These are phyloP conservation scores for Phytophthora pini DNA, from an alignment of 352 stramenopile genomes.

Conservation along the genomic window DNA sequence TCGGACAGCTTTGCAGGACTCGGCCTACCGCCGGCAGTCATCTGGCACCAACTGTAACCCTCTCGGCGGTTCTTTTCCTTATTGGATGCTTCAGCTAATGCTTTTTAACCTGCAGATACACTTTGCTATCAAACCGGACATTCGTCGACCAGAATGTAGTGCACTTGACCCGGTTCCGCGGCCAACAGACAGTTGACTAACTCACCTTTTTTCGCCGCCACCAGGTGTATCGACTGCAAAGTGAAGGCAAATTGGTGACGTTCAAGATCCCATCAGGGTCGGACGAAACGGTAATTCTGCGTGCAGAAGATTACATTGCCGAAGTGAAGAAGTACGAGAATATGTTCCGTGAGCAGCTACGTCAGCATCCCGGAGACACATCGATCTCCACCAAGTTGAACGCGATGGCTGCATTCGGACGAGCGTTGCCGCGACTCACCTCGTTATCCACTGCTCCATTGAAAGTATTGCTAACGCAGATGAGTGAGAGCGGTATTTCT, in stretches of 20 bases:
- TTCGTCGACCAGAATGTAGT: slow-evolving; percentile 69
- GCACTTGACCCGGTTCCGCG: not conserved
- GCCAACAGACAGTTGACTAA: not conserved
- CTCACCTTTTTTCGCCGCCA: slow-evolving; percentile 7
- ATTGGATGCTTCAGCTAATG: not conserved
- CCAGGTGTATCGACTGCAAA: slow-evolving; percentile 57
- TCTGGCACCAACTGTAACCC: slow-evolving; percentile 69
- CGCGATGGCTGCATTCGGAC: slow-evolving; percentile 44
- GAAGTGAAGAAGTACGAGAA: slow-evolving; percentile 48
- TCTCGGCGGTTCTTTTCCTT: not conserved
- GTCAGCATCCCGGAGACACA: slow-evolving; percentile 25
- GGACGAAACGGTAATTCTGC: slow-evolving; percentile 49
- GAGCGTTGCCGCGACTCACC: slow-evolving; percentile 37
- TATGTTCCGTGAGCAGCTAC: slow-evolving; percentile 37
- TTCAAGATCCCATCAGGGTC: slow-evolving; percentile 55
- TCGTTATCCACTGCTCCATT: slow-evolving; percentile 43
- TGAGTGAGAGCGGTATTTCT: slow-evolving; percentile 12
- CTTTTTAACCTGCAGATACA: slow-evolving; percentile 44
- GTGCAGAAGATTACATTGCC: slow-evolving; percentile 35
- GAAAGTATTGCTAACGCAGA: slow-evolving; percentile 30
- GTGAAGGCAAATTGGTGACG: slow-evolving; percentile 47
- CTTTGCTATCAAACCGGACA: slow-evolving; percentile 61
- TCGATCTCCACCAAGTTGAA: slow-evolving; percentile 41
- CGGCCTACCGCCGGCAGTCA: slow-evolving; percentile 45
- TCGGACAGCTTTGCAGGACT: slow-evolving; percentile 40